Evolutionary conservation across 495 filamentous ascomycete genomes (phyloP), one percentile per base, ranked within the genome.

Genomic region (Penicillium bialowiezense): DNA sequence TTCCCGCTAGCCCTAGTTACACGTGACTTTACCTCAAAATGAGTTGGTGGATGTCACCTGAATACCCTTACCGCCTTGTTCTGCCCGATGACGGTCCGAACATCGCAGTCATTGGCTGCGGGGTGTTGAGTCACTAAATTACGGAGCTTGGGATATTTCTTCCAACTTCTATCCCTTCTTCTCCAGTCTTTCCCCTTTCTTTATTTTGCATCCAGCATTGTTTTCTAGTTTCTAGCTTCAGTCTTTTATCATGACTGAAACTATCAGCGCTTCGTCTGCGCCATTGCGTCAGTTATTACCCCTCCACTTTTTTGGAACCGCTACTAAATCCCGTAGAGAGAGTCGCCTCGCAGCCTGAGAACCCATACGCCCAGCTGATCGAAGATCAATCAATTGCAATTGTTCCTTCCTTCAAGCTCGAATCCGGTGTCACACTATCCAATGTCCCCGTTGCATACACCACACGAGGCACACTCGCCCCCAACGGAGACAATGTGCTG

Each of bases 381-480:
- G 85, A 89, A 24, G 80, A 92, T 58, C 93, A 98, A 72, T 76
- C 83, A 14, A 86, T 95, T 54, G 87, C 83, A 29, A 78, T 95
- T 28, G 81, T 98, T 45, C 93, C 93, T 0, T 85, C 79, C 12
- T 96, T 96, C 71, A 92, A 87, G 15, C 87, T 98, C 52, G 93
- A 98, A 67, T 97, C 91, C 12, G 93, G 93, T 15, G 90, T 86
- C 23, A 87, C 81, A 1, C 78, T 98, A 23, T 71, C 77, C 58
- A 91, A 97, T 82, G 89, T 96, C 10, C 92, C 91, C 2, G 80
- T 98, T 44, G 93, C 93, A 20, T 98, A 95, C 75, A 97, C 89
- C 51, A 90, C 87, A 0, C 79, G 86, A 38, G 93, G 93, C 52
- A 75, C 76, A 41, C 78, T 98, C 18, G 86, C 88, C 0, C 76